Evolutionary conservation across 2,329 filamentous ascomycete species (phyloP), one percentile per base, ranked within the genome.

Genomic region (Proliferodiscus dingleyae): DNA sequence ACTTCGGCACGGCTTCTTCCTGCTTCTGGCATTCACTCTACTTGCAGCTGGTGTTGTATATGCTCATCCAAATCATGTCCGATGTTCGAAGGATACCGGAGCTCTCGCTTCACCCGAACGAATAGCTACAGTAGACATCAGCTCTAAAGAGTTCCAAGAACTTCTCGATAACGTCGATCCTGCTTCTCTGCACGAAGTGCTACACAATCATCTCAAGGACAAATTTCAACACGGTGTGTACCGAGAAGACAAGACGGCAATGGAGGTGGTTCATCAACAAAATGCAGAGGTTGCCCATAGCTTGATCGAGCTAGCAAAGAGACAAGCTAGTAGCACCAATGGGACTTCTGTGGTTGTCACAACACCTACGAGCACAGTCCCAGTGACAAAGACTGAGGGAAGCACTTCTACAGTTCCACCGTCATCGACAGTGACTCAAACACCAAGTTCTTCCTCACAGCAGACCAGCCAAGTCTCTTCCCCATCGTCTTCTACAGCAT

Each of bases 141-240:
- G 3, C 5, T 13, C 9, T 3, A 34, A 7, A 9, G 16, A 34
- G 15, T 77, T 83, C 66, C 70, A 75, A 52, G 71, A 78, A 47
- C 64, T 81, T 44, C 66, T 83, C 43, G 69, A 74, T 50, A 70
- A 71, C 19, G 67, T 83, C 45, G 77, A 81, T 18, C 73, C 74
- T 44, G 71, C 78, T 39, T 73, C 77, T 33, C 69, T 90, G 43
- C 82, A 87, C 63, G 74, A 76, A 37, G 77, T 85, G 43, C 71
- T 89, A 24, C 81, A 86, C 63, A 69, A 73, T 50, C 74, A 81
- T 57, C 70, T 82, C 43, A 75, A 78, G 37, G 72, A 74, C 38
- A 77, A 78, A 59, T 87, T 82, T 66, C 75, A 80, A 61, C 77
- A 86, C 60, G 84, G 83, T 47, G 74, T 87, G 45, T 86, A 82